A percentile compares a stretch with the other conserved stretches of the same genome.
Evolutionary conservation across 148 eudicot genomes (phyloP).

Genomic region (Chenopodium suecicum): DNA sequence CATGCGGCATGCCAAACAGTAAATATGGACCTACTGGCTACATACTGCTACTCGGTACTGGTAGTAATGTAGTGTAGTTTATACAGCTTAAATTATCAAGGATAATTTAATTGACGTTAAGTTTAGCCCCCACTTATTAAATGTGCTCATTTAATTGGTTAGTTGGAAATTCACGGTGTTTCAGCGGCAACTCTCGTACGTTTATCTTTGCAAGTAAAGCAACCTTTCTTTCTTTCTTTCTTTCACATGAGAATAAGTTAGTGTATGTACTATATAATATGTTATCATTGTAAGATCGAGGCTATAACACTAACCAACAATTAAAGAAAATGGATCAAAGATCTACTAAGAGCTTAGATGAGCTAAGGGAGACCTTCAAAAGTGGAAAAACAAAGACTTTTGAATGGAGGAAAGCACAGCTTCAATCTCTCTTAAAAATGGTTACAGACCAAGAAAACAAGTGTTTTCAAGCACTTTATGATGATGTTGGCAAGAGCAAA

Average conservation of each 20-base stretch:
- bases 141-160: background rate
- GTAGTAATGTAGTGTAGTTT: too few relatives aligned
- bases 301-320: too few relatives aligned
- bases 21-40: too few relatives aligned
- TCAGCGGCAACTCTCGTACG: background rate
- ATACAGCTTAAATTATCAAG: too few relatives aligned
- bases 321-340: background rate
- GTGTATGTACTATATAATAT: background rate
- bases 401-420: slow-evolving; percentile 74
- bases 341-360: slow-evolving; percentile 5
- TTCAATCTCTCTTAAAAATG: slow-evolving; percentile 46
- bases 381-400: slow-evolving; percentile 55
- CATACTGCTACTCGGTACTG: too few relatives aligned
- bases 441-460: slow-evolving; percentile 45
- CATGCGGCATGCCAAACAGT: too few relatives aligned
- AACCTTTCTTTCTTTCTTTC: background rate
- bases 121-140: background rate
- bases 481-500: slow-evolving; percentile 69
- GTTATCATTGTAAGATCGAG: too few relatives aligned
- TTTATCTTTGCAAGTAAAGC: background rate
- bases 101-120: background rate
- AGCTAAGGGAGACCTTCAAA: slow-evolving; percentile 51
- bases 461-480: slow-evolving; percentile 52
- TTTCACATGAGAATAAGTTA: background rate
- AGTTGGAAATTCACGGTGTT: background rate